Base-by-base conservation (phyloP, 2,329 filamentous ascomycete genomes). In the Pestalotiopsis sp. region DNA sequence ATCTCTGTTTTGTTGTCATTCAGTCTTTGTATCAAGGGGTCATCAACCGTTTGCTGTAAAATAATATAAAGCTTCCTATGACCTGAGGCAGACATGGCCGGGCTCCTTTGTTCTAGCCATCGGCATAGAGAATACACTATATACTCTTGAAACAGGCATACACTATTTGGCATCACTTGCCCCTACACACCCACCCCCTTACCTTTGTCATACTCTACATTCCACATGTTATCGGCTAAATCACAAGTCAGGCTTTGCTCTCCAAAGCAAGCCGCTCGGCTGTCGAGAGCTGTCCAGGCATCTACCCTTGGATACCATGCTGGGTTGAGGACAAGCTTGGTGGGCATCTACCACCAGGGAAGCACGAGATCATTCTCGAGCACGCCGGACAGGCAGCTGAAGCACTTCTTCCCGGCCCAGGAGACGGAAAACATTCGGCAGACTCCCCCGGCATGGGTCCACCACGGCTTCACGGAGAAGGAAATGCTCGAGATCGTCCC, bases 401-500 rank as follows among this genome's bases (percentile, higher is more conserved):
- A 81, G n/a, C 87, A 89, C 73, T 89, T 90, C 80, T 92, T 92
- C 73, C 90, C 91, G 31, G 78, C 80, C 70, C 87, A 86, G 73
- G 86, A 90, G 74, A 90, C 89, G 2, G 81, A 85, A 23, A 83
- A 86, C 68, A 92, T 93, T 76, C 84, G 87, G 57, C 84, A 84
- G 69, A 92, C 91, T 0, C 86, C 86, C 17, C 84, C 91, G 5
- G 87, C 91, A 70, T 94, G 92, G 91, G 86, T 86, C 39, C 91
- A 93, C 76, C 90, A 90, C 70, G 87, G 90, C 70, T 97, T 93
- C 79, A 93, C 92, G 36, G 87, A 92, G 76, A 86, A 92, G 71
- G 91, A 98, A 78, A 96, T 98, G 92, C 84, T 87, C 27, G 81
- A 80, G 23, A 88, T 98, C 64, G 84, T 85, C 60, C 89, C 95